Conservation (phyloP, 2,329 filamentous ascomycete genomes). For the Ophiostoma ulmi region DNA sequence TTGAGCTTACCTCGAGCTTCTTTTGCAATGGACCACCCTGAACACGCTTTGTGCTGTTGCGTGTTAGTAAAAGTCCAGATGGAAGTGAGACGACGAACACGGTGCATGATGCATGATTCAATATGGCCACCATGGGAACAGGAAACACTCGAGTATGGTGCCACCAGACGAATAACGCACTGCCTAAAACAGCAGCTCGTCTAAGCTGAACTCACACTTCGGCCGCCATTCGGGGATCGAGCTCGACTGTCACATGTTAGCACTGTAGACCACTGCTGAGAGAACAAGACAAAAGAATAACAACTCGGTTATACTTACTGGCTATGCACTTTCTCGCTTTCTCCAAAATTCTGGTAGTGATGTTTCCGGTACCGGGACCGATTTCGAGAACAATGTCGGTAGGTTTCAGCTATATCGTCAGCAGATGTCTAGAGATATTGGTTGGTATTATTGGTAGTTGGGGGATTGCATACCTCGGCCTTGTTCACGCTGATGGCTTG, state of each 20-base stretch:
- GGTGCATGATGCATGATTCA: too few relatives aligned
- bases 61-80: neutral
- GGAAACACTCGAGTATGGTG: neutral
- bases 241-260: conserved; percentile 55
- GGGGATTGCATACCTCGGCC: conserved; percentile 23
- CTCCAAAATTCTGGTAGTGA: conserved; percentile 85
- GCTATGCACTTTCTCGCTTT: conserved; percentile 75
- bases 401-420: conserved; percentile 65
- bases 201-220: conserved; percentile 59
- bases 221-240: conserved; percentile 94
- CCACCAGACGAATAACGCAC: neutral
- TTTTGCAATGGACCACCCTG: conserved; percentile 82
- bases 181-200: neutral
- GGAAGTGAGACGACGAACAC: neutral
- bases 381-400: conserved; percentile 88
- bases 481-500: conserved; percentile 24
- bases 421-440: neutral
- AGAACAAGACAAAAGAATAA: too few relatives aligned
- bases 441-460: neutral
- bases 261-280: neutral
- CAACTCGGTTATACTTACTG: conserved; percentile 23
- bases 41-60: conserved; percentile 65
- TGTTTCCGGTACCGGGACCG: conserved; percentile 72
- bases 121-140: too few relatives aligned
- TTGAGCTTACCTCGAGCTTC: conserved; percentile 64